Evolutionary conservation across 2,329 filamentous ascomycete genomes (phyloP).

Genomic region (Calonectria honghensis): DNA sequence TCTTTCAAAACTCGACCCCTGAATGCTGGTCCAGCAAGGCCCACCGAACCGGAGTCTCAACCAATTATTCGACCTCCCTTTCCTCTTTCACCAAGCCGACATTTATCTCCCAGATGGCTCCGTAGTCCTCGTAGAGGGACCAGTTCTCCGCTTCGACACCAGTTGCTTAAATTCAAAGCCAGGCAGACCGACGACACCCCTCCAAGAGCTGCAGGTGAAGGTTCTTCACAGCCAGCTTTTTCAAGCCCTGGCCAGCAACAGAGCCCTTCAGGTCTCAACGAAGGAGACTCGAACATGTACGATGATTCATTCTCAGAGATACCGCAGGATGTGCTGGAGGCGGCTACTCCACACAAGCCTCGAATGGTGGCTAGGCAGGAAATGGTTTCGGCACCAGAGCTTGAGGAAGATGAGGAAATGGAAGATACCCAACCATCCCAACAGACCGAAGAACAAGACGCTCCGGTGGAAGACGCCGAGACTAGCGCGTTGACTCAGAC

Average conservation of each 20-base stretch:
- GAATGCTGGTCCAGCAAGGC: neutral
- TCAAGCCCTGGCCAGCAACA: conserved; percentile 32
- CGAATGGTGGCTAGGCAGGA: conserved; percentile 8
- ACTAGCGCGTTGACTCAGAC: conserved; percentile 60
- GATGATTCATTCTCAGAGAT: conserved; percentile 77
- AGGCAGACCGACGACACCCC: conserved; percentile 49
- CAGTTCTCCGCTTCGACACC: conserved; percentile 58
- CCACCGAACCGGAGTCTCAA: conserved; percentile 40
- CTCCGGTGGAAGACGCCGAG: conserved; percentile 52
- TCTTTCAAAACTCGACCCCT: neutral
- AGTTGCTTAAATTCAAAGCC: conserved; percentile 58
- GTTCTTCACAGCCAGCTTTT: conserved; percentile 14
- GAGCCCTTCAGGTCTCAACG: conserved; percentile 42
- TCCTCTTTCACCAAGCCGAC: conserved; percentile 49
- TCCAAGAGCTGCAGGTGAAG: conserved; percentile 31
- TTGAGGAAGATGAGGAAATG: conserved; percentile 39
- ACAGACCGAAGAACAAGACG: conserved; percentile 33
- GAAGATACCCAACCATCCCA: conserved; percentile 30
- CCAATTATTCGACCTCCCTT: conserved; percentile 46
- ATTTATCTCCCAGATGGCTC: conserved; percentile 55
- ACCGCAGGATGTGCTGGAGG: conserved; percentile 69
- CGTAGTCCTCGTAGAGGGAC: conserved; percentile 61
- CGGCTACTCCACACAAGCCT: conserved; percentile 66
- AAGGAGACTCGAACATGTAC: conserved; percentile 62
- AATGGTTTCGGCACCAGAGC: neutral